These are phyloP conservation scores for Truncatella angustata DNA, from an alignment of 2,329 filamentous ascomycete species.

Conservation along the genomic window DNA sequence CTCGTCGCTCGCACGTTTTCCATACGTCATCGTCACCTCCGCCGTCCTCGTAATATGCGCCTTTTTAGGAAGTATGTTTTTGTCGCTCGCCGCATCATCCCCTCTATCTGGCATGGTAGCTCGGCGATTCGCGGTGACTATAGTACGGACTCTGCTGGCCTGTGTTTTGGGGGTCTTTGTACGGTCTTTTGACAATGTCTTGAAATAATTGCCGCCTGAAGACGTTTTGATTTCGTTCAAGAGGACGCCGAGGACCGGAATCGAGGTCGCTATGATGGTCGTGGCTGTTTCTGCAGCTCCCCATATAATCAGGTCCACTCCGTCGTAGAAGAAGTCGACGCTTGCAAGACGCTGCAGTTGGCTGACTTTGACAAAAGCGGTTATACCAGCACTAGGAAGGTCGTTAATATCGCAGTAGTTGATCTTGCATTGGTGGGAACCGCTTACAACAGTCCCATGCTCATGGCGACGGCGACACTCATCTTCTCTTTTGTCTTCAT, in stretches of 20 bases:
- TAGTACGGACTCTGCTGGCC: no score
- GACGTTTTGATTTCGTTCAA: constrained; percentile 18
- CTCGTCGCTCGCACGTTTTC: neutral
- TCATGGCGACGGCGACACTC: constrained; percentile 29
- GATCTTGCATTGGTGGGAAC: neutral
- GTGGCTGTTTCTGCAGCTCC: constrained; percentile 23
- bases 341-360: constrained; percentile 16
- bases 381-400: constrained; percentile 19
- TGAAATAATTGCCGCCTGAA: neutral
- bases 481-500: constrained; percentile 28
- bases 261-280: constrained; percentile 28
- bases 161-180: neutral
- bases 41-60: neutral
- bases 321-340: constrained; percentile 19
- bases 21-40: neutral
- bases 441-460: constrained; percentile 25
- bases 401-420: neutral
- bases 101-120: neutral
- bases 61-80: neutral
- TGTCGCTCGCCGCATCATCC: constrained; percentile 1
- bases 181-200: neutral
- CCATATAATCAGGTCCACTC: constrained; percentile 25
- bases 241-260: constrained; percentile 31
- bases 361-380: constrained; percentile 20
- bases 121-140: neutral